phyloP scores from a whole-genome alignment of 2,329 filamentous ascomycete genomes.

The Daldinia eschscholtzii region DNA sequence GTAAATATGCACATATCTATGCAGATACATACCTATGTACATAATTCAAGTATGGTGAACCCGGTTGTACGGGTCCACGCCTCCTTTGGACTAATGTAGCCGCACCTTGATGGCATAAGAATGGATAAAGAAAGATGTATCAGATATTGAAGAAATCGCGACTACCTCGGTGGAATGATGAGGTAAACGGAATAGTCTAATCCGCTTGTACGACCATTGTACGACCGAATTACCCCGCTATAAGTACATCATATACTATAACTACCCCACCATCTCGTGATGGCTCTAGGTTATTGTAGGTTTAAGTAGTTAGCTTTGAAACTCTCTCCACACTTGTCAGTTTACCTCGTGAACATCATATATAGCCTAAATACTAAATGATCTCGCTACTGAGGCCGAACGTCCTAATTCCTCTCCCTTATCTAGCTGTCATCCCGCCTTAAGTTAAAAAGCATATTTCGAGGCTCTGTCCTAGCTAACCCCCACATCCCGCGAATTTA shows the following conservation, averaged over 20 bases:
- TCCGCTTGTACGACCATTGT: slow-evolving; percentile 32
- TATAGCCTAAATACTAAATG: slow-evolving; percentile 46
- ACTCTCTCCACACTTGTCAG: slow-evolving; percentile 33
- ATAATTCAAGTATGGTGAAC: background rate
- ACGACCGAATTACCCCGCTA: slow-evolving; percentile 38
- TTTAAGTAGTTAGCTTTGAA: slow-evolving; percentile 10
- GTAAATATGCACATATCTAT: too few species aligned
- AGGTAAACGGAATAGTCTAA: slow-evolving; percentile 37
- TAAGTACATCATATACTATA: slow-evolving; percentile 8
- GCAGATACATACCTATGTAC: too few species aligned
- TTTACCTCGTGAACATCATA: slow-evolving; percentile 36
- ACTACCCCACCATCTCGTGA: slow-evolving; percentile 40
- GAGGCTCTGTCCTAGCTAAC: slow-evolving; percentile 2
- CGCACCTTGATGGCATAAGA: background rate
- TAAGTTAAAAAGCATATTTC: slow-evolving; percentile 16
- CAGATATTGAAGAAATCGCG: slow-evolving; percentile 1
- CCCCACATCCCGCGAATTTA: slow-evolving; percentile 12
- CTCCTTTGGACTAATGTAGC: background rate
- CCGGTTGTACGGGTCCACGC: background rate
- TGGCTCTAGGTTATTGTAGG: slow-evolving; percentile 18
- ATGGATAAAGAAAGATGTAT: background rate
- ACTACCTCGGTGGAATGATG: slow-evolving; percentile 37
- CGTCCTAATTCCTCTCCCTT: slow-evolving; percentile 20
- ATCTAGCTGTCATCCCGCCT: slow-evolving; percentile 33
- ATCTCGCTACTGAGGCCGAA: slow-evolving; percentile 15